Evolutionary conservation across 2,329 filamentous ascomycete genomes (phyloP).

Genomic region (Ceratocystiopsis minuta): DNA sequence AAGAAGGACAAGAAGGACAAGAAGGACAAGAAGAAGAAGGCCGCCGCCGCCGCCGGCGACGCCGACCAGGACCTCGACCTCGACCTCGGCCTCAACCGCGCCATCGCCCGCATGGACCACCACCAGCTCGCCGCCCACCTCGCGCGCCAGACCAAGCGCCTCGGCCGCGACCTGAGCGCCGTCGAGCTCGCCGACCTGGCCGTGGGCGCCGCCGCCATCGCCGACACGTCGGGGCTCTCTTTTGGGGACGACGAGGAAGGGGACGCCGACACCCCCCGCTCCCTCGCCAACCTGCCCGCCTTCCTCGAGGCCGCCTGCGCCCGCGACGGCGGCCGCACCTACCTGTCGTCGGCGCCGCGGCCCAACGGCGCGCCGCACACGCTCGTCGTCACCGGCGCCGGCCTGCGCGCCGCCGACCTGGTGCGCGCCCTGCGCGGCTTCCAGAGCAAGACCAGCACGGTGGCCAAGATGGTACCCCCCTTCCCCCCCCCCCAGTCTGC

Average conservation of each 20-base stretch:
- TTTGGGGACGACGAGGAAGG: slow-evolving; percentile 28
- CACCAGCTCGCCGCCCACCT: slow-evolving; percentile 72
- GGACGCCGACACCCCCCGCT: slow-evolving; percentile 27
- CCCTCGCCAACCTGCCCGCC: slow-evolving; percentile 52
- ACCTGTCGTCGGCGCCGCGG: slow-evolving; percentile 31
- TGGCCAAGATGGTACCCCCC: slow-evolving; percentile 55
- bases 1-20: slow-evolving; percentile 5
- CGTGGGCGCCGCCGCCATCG: slow-evolving; percentile 49
- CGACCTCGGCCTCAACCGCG: slow-evolving; percentile 59
- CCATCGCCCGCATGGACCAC: slow-evolving; percentile 68
- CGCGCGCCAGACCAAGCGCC: slow-evolving; percentile 58
- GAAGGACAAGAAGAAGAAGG: slow-evolving; percentile 6
- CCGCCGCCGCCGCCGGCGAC: slow-evolving; percentile 8
- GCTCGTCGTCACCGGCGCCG: slow-evolving; percentile 70
- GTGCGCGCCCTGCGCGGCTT: slow-evolving; percentile 59
- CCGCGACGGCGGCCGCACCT: slow-evolving; percentile 24
- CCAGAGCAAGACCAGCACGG: slow-evolving; percentile 56
- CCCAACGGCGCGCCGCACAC: slow-evolving; percentile 65
- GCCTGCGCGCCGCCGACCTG: slow-evolving; percentile 70
- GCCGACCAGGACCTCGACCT: slow-evolving; percentile 43
- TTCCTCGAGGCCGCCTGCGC: slow-evolving; percentile 56
- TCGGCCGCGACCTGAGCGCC: slow-evolving; percentile 61
- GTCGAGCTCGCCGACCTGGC: slow-evolving; percentile 73
- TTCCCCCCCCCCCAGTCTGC: too few relatives aligned
- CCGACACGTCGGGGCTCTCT: slow-evolving; percentile 48